Percentiles rank a stretch among this genome's conserved stretches.
phyloP scores from a whole-genome alignment of 1,139 yeast genomes.

The Nakaseomyces delphensis region DNA sequence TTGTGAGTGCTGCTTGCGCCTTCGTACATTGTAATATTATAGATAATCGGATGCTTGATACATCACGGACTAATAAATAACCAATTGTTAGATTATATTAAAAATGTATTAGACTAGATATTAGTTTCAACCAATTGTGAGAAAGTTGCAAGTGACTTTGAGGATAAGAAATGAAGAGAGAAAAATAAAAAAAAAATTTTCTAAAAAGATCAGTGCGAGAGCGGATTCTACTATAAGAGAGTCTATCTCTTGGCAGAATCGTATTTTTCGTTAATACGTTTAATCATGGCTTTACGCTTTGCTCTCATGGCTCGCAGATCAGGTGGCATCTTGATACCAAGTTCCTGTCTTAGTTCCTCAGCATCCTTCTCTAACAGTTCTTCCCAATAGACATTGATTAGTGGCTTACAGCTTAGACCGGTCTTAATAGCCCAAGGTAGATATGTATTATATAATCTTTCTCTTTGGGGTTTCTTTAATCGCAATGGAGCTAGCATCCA shows the following conservation, averaged over 20 bases:
- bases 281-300: constrained; percentile 20
- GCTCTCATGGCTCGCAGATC: constrained; percentile 63
- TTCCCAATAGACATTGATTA: constrained; percentile 93
- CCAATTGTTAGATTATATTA: too few relatives aligned
- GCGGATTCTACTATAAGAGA: too few relatives aligned
- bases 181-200: background rate
- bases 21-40: too few relatives aligned
- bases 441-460: constrained; percentile 48
- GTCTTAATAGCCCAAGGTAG: constrained; percentile 84
- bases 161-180: background rate
- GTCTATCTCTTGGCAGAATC: background rate
- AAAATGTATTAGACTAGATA: too few relatives aligned
- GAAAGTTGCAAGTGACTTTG: too few relatives aligned
- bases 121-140: too few relatives aligned
- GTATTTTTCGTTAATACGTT: constrained; percentile 24
- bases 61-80: too few relatives aligned
- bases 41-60: too few relatives aligned
- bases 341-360: constrained; percentile 57
- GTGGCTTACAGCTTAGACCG: constrained; percentile 65
- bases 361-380: constrained; percentile 65
- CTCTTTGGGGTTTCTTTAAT: constrained; percentile 43
- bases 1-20: background rate
- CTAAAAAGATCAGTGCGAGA: background rate
- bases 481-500: constrained; percentile 80
- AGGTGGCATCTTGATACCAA: constrained; percentile 58